Base-by-base conservation (phyloP, 441 rosid genomes). In the Francoa sonchifolia region DNA sequence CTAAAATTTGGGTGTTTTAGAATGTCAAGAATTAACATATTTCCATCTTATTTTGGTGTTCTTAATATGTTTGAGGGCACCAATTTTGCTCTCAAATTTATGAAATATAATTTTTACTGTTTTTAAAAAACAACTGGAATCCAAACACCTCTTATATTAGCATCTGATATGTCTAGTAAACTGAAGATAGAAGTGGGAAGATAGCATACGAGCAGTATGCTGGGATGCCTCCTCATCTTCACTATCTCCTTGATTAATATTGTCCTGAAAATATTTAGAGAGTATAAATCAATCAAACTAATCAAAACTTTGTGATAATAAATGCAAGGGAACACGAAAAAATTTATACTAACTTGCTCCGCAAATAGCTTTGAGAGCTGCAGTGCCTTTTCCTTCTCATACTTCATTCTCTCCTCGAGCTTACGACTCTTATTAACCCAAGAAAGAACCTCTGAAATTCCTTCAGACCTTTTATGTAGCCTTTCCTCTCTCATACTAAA, bases 401-500 rank as follows among this genome's bases (percentile, higher is more conserved):
- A 68, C 49, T 65, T 77, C 68, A 64, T 63, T 52, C 68, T 74
- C 57, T 75, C 84, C 58, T 70, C 93, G 30, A 90, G 65, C 65
- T 78, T 82, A 39, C 93, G 87, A 50, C 76, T 82, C 55, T 43
- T 74, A 59, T 44, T 44, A 57, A 90, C 96, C 93, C 96, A 90
- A 17, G 81, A 40, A 49, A 71, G 62, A 59, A 75, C 65, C 61
- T 80, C 96, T 44, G 90, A 60, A 54, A 45, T 73, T 48, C 53
- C 76, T 43, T 77, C 94, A 47, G 61, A 32, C 55, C 77, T 75
- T 61, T 77, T 78, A 64, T 59, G 82, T 31, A 51, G 41, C 57
- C 96, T 72, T 61, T 80, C 85, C 62, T 80, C 94, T 68, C 65
- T 85, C 85, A 84, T 71, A 79, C 98, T 82, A 54, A 57, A 23